phyloP scores from a whole-genome alignment of 176 grass and related monocot species.

The Eremochloa ophiuroides region DNA sequence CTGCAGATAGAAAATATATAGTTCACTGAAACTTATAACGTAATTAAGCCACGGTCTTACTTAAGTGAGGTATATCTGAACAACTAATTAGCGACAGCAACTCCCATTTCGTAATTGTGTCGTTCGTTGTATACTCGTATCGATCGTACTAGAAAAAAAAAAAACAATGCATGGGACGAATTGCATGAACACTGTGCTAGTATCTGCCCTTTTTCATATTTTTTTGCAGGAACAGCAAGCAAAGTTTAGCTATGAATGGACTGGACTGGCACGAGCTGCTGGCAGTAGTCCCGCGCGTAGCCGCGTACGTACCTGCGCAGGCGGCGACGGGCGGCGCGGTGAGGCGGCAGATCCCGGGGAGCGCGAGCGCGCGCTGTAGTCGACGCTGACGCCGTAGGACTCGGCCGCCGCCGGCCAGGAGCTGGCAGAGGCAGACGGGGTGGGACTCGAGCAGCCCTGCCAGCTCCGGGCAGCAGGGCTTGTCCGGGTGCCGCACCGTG shows the following conservation, averaged over 20 bases:
- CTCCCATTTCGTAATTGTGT: too few species aligned
- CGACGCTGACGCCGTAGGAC: slow-evolving; percentile 65
- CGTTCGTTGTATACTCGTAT: too few species aligned
- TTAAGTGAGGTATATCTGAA: neutral
- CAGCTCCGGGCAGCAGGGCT: slow-evolving; percentile 83
- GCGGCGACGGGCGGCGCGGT: slow-evolving; percentile 55
- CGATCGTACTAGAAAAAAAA: too few species aligned
- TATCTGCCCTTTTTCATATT: too few species aligned
- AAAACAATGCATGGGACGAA: too few species aligned
- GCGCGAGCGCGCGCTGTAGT: slow-evolving; percentile 69
- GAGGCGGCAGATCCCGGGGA: slow-evolving; percentile 72
- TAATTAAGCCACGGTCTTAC: neutral
- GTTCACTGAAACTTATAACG: neutral
- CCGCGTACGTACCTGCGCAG: slow-evolving; percentile 40
- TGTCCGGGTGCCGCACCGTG: slow-evolving; percentile 53
- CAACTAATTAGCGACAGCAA: too few species aligned
- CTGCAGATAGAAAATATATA: slow-evolving; percentile 16
- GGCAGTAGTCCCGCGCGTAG: too few species aligned
- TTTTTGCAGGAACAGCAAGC: too few species aligned
- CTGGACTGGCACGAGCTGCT: too few species aligned
- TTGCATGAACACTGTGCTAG: too few species aligned
- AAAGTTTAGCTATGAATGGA: too few species aligned
- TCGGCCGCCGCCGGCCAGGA: slow-evolving; percentile 59
- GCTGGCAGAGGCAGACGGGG: slow-evolving; percentile 82
- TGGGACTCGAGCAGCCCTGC: slow-evolving; percentile 66